Conservation (phyloP, 2,329 filamentous ascomycete genomes). For the Lomentospora prolificans region DNA sequence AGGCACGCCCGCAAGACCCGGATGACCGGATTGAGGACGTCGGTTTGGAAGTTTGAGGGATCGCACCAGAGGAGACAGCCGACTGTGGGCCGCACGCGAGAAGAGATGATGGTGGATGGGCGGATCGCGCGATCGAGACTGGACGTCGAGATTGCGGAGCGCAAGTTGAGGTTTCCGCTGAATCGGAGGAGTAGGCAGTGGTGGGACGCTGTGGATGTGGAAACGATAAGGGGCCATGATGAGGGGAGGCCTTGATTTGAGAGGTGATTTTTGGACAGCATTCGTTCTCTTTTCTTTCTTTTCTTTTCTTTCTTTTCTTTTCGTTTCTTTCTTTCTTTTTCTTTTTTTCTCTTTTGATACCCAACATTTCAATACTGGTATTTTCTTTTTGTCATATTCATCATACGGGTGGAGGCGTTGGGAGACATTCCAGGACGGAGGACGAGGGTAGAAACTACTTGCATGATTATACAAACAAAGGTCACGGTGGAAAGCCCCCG, state of each 20-base stretch:
- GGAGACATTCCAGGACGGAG: too few species aligned
- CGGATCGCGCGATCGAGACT: slow-evolving; percentile 36
- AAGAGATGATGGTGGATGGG: slow-evolving; percentile 43
- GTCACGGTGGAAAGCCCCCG: too few species aligned
- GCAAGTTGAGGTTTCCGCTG: slow-evolving; percentile 15
- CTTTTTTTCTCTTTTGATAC: slow-evolving; percentile 4
- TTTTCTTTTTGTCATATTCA: too few species aligned
- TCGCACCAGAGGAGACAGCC: slow-evolving; percentile 14
- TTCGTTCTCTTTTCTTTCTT: slow-evolving; percentile 1
- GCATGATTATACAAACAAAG: too few species aligned
- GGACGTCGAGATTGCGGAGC: slow-evolving; percentile 33
- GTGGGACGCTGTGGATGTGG: slow-evolving; percentile 27
- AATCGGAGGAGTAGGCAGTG: slow-evolving; percentile 16
- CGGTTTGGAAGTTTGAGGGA: background rate
- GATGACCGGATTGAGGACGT: slow-evolving; percentile 10
- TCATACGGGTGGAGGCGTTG: too few species aligned
- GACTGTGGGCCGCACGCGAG: slow-evolving; percentile 34
- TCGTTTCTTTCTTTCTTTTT: background rate
- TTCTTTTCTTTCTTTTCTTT: background rate
- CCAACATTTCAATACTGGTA: too few species aligned
- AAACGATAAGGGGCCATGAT: background rate
- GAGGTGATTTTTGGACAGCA: slow-evolving; percentile 1
- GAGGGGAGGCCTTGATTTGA: slow-evolving; percentile 3
- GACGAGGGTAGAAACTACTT: too few species aligned
- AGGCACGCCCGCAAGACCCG: slow-evolving; percentile 12